These are phyloP conservation scores for Fraxinus dipetala DNA, from an alignment of 305 asterid genomes.

Conservation along the genomic window DNA sequence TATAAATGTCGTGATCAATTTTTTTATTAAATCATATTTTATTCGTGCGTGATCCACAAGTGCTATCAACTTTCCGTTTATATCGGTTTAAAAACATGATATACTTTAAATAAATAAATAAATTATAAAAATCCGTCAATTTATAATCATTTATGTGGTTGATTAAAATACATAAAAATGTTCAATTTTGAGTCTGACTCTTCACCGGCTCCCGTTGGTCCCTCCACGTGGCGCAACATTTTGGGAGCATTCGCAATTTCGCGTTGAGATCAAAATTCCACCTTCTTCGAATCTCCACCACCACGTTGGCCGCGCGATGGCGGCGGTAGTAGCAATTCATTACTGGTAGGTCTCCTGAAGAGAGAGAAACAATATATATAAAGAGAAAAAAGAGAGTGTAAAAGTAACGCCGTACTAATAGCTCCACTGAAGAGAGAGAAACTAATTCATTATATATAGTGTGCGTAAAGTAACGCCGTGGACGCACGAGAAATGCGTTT, in stretches of 20 bases:
- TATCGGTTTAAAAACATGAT: not conserved
- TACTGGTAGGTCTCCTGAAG: not conserved
- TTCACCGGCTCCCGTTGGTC: not conserved
- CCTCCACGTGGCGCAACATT: not conserved
- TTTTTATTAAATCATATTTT: no score
- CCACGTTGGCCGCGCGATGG: not conserved
- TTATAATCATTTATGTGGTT: not conserved
- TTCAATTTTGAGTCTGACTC: not conserved
- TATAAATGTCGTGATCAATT: not conserved
- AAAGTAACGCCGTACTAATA: not conserved
- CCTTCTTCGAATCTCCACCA: not conserved
- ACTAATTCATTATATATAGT: not conserved
- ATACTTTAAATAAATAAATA: not conserved
- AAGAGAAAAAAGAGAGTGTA: not conserved
- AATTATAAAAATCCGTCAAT: not conserved
- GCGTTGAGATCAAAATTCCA: not conserved
- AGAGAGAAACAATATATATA: not conserved
- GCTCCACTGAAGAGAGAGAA: not conserved
- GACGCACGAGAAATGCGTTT: conserved; percentile 49
- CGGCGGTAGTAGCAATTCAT: not conserved
- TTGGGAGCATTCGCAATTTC: not conserved
- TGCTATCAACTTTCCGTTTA: not conserved
- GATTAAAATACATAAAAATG: not conserved
- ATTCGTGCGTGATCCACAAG: not conserved
- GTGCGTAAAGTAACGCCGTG: conserved; percentile 30